These are phyloP conservation scores for Rhododendron mucronatum DNA, from an alignment of 148 eudicot species.

Conservation along the genomic window DNA sequence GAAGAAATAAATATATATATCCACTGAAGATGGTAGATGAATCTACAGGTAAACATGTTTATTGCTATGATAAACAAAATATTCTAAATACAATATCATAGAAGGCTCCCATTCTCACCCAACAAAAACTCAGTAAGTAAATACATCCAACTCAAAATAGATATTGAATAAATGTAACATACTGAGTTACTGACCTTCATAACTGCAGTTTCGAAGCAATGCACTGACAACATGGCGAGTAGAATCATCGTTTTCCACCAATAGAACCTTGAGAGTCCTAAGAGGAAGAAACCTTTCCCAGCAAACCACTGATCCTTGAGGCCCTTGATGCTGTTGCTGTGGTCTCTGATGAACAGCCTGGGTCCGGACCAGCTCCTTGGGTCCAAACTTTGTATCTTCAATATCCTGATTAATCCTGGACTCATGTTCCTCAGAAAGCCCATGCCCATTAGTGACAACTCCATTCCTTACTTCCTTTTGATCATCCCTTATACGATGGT, in stretches of 20 bases:
- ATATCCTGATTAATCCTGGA: constrained; percentile 26
- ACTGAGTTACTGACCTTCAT: constrained; percentile 49
- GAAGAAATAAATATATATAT: not conserved
- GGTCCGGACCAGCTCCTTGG: constrained; percentile 18
- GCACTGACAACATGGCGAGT: constrained; percentile 85
- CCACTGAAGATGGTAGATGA: not conserved
- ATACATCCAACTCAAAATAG: not conserved
- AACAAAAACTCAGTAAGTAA: not conserved
- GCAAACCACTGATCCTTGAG: constrained; percentile 38
- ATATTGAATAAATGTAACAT: not conserved
- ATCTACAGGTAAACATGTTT: not conserved
- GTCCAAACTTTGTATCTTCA: constrained; percentile 17
- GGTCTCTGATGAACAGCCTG: constrained; percentile 20
- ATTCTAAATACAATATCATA: not conserved
- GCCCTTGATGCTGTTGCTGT: constrained; percentile 27
- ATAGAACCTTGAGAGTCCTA: constrained; percentile 57
- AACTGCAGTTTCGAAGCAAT: constrained; percentile 74
- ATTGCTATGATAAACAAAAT: not conserved
- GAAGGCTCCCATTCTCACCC: not conserved
- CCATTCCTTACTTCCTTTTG: constrained; percentile 36
- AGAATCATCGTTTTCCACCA: constrained; percentile 74
- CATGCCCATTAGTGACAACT: constrained; percentile 36
- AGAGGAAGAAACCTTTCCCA: constrained; percentile 81
- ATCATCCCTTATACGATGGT: constrained; percentile 28
- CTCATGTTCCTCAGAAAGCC: constrained; percentile 41